Evolutionary conservation across 345 rosid genomes (phyloP), one percentile per base, ranked within the genome.

Genomic region (Cardamine resedifolia): DNA sequence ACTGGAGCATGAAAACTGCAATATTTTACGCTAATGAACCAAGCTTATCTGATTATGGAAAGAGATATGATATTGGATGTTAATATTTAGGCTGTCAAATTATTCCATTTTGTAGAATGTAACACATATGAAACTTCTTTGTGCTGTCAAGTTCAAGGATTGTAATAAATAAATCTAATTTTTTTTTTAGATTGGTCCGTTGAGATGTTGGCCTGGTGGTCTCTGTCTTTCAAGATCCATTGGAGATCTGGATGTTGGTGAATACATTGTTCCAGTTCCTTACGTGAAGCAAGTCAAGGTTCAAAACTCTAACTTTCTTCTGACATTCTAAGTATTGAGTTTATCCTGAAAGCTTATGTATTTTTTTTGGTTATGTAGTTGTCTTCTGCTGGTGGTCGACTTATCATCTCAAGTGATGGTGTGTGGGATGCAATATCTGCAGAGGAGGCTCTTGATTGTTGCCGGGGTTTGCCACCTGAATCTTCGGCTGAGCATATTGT

Each of bases 161-260:
- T 81, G 39, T 81, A 56, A 82, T 58, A 65, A 58, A 30, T 31
- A 21, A 59, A 55, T 20, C 30, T 66, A n/a, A 70, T 12, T 36
- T 76, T 24, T 76, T 24, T 71, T 81, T 55, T 78, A 96, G 99
- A 87, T 96, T 84, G 99, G 98, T 67, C 99, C 99, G 15, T 72
- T 96, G 80, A 84, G 99, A 82, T 96, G 99, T 86, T 96, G 99
- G 99, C 99, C 99, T 38, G 99, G 99, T 73, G 99, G 99, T 71
- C 78, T 96, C 72, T 96, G 99, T 81, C 98, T 96, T 72, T 96
- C 99, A 50, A 86, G 99, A 82, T 96, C 99, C 34, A 92, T 96
- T 51, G 99, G 99, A 53, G 99, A 96, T 78, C 70, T 87, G 78
- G 99, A 96, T 81, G 94, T 92, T 39, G 99, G 99, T 30, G 97